phyloP scores from a whole-genome alignment of 2,329 filamentous ascomycete species.

The Alternaria alternata region DNA sequence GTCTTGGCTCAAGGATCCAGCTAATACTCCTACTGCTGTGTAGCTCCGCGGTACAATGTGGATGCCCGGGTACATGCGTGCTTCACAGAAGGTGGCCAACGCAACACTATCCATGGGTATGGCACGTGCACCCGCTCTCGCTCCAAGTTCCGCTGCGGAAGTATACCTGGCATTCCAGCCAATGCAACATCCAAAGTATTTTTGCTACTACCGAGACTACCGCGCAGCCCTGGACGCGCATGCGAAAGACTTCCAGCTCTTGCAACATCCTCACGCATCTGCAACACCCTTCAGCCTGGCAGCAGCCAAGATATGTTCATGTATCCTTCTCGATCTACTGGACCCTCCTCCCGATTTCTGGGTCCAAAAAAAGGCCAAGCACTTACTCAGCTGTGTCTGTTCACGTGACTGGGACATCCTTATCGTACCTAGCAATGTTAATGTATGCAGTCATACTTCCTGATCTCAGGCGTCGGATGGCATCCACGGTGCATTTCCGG shows the following conservation, averaged over 20 bases:
- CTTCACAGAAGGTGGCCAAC: background rate
- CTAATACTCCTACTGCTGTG: background rate
- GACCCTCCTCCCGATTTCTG: background rate
- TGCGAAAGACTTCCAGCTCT: background rate
- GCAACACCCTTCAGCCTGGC: background rate
- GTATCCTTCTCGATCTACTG: background rate
- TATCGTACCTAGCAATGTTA: background rate
- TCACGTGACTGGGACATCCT: slow-evolving; percentile 9
- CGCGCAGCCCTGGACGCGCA: background rate
- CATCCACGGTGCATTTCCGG: slow-evolving; percentile 18
- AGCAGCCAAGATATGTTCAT: background rate
- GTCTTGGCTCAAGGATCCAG: background rate
- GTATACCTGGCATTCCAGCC: background rate
- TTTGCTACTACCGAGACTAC: background rate
- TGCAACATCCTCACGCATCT: background rate
- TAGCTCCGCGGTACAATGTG: background rate
- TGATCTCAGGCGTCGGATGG: slow-evolving; percentile 10
- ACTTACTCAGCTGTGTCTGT: background rate
- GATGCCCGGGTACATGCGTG: background rate
- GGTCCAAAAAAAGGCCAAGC: background rate
- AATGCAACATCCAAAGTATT: background rate
- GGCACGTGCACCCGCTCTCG: background rate
- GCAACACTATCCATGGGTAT: background rate
- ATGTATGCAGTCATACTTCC: slow-evolving; percentile 9
- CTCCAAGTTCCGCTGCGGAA: background rate